These are phyloP conservation scores for Tripterygium wilfordii DNA, from an alignment of 177 flowering plant genomes.

Conservation along the genomic window DNA sequence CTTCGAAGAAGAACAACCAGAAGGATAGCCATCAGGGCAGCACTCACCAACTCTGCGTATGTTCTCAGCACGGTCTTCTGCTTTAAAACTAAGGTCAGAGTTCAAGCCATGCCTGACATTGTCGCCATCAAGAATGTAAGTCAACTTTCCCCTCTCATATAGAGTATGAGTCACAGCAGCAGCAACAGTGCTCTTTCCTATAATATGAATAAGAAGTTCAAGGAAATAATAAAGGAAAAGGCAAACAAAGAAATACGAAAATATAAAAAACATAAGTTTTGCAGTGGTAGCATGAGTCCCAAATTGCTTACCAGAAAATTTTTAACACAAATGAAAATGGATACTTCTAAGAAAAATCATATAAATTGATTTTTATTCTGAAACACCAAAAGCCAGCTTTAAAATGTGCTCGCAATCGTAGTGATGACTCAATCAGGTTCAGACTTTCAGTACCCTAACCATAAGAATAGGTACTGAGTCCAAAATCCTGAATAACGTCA, in stretches of 20 bases:
- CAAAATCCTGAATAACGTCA: too few relatives aligned
- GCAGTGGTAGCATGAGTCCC: too few relatives aligned
- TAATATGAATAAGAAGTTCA: background rate
- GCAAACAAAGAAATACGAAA: too few relatives aligned
- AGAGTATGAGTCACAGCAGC: conserved; percentile 43
- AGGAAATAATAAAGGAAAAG: background rate
- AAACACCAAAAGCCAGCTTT: too few relatives aligned
- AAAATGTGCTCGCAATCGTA: too few relatives aligned
- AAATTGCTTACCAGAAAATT: too few relatives aligned
- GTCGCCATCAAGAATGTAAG: conserved; percentile 68
- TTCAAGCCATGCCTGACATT: conserved; percentile 64
- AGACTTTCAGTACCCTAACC: too few relatives aligned
- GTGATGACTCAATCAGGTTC: too few relatives aligned
- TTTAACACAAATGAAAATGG: too few relatives aligned
- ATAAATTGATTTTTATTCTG: too few relatives aligned
- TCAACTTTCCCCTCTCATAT: conserved; percentile 47
- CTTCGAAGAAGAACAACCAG: background rate
- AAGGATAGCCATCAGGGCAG: background rate
- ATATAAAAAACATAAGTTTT: too few relatives aligned
- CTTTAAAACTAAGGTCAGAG: conserved; percentile 52
- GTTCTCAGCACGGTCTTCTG: conserved; percentile 58
- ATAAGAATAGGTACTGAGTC: too few relatives aligned
- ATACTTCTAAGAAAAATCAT: background rate
- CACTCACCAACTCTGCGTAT: conserved; percentile 64
- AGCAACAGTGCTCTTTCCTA: conserved; percentile 67